These are phyloP conservation scores for Boletellus ananiceps DNA, from an alignment of 768 basidiomycete species.

Conservation along the genomic window DNA sequence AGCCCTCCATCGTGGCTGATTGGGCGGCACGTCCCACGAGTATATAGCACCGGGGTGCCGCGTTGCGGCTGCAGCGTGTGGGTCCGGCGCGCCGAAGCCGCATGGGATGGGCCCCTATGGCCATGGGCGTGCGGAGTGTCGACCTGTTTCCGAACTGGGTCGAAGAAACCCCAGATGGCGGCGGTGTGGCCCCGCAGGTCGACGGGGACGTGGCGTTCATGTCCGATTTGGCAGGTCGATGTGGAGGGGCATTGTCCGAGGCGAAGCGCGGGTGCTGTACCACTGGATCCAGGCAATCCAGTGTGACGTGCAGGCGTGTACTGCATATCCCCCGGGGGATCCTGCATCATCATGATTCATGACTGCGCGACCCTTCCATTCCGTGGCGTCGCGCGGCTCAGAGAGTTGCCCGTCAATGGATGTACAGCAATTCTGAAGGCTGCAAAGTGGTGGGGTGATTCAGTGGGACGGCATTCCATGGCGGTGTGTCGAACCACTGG, in stretches of 20 bases:
- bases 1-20: not conserved
- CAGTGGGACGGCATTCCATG: not conserved
- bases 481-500: not conserved
- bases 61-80: not conserved
- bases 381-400: not conserved
- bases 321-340: not conserved
- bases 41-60: not conserved
- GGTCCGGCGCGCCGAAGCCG: constrained; percentile 17
- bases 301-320: not conserved
- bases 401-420: not conserved
- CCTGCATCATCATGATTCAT: not conserved
- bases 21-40: not conserved
- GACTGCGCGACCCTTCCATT: not conserved
- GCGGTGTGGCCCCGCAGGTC: not conserved
- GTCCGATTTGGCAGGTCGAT: not conserved
- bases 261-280: constrained; percentile 9
- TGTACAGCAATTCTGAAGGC: not conserved
- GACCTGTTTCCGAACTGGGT: not conserved
- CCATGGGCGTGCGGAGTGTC: not conserved
- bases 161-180: constrained; percentile 5
- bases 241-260: constrained; percentile 13
- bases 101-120: constrained; percentile 14
- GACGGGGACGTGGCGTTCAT: constrained; percentile 11
- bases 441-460: not conserved
- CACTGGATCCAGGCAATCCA: constrained; percentile 3